Base-by-base conservation (phyloP, 768 basidiomycete species). In the Tylopilus vinaceipallidus region DNA sequence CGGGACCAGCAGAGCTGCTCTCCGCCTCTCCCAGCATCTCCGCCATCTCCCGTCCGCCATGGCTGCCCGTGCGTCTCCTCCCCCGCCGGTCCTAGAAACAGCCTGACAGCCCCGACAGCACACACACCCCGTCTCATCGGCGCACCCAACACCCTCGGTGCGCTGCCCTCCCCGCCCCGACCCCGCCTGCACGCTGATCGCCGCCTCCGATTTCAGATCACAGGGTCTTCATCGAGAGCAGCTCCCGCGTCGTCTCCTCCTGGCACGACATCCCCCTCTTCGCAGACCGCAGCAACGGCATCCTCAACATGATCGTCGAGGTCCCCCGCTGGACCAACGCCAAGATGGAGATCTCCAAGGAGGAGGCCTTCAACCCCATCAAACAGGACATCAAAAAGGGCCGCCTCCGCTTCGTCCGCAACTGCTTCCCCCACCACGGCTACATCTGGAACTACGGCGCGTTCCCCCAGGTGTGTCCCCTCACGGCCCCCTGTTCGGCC, bases 391-490 rank as follows among this genome's bases (percentile, higher is more conserved):
- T 90, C 71, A 98, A 97, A 77, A 93, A 91, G 75, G 92, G 92
- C 63, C 91, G 88, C 66, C 75, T 98, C 71, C 90, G 97, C 63
- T 98, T 80, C 73, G 97, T 99, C 60, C 88, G 97, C 75, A 98
- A 98, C 81, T 98, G 97, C 74, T 99, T 99, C 89, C 97, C 97
- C 60, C 97, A 99, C 78, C 95, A 98, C 69, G 95, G 97, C 32
- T 95, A 98, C 80, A 94, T 99, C 78, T 99, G 97, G 97, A 99
- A 99, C 81, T 99, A 99, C 66, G 95, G 95, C 63, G 94, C 95
- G 52, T 97, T 99, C 84, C 95, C 95, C 54, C 93, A 95, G 83
- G 93, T 87, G 48, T 41, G 82, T 35, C 17, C 14, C 39, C 16
- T n/a, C n/a, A n/a, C n/a, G n/a, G n/a, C n/a, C n/a, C n/a, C n/a